These are phyloP conservation scores for Talaromyces sp. DNA, from an alignment of 2,329 filamentous ascomycete genomes.

Conservation along the genomic window DNA sequence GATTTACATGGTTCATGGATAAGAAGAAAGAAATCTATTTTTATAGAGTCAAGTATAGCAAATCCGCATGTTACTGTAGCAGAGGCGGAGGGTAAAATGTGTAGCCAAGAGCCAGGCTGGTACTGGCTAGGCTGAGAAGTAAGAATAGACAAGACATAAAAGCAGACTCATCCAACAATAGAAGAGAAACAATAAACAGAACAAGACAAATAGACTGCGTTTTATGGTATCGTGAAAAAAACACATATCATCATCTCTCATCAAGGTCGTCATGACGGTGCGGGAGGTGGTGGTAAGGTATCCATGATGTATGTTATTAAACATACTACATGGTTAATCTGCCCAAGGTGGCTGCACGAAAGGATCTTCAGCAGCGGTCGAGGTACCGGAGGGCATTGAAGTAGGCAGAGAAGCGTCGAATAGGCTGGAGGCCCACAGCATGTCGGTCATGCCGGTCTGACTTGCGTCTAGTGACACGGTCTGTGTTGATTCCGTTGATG, in stretches of 20 bases:
- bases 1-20: background rate
- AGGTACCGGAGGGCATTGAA: conserved; percentile 7
- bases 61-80: conserved; percentile 20
- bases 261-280: conserved; percentile 37
- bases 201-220: conserved; percentile 13
- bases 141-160: conserved; percentile 1
- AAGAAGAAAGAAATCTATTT: conserved; percentile 13
- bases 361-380: conserved; percentile 30
- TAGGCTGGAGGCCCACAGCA: conserved; percentile 33
- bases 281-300: conserved; percentile 33
- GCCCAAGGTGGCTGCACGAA: conserved; percentile 34
- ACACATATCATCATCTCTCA: conserved; percentile 45
- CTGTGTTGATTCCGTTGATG: conserved; percentile 23
- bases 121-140: background rate
- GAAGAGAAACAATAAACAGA: conserved; percentile 1
- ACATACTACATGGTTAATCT: conserved; percentile 14
- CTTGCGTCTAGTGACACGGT: conserved; percentile 18
- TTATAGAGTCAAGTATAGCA: conserved; percentile 10
- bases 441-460: conserved; percentile 29
- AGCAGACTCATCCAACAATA: background rate
- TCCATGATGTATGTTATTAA: conserved; percentile 23
- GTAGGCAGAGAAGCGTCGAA: conserved; percentile 25
- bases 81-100: conserved; percentile 15
- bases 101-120: background rate
- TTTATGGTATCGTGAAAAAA: conserved; percentile 25